These are phyloP conservation scores for Colletotrichum acutatum DNA, from an alignment of 2,329 filamentous ascomycete genomes.

Conservation along the genomic window DNA sequence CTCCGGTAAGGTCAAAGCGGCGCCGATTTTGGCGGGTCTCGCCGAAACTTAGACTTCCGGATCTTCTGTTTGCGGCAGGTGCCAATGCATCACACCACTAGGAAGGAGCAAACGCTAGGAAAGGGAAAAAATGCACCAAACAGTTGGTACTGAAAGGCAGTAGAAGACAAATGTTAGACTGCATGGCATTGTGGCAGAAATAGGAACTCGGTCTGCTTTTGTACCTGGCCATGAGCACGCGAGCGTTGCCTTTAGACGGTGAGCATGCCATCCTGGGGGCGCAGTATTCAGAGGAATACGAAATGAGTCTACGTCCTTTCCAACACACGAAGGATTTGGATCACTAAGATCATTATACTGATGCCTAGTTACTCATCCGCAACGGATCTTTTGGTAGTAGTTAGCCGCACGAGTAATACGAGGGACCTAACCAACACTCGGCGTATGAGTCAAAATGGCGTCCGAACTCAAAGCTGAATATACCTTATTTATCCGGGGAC, in stretches of 20 bases:
- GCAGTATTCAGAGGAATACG: neutral
- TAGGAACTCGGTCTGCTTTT: neutral
- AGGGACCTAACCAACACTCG: neutral
- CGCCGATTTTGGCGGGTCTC: neutral
- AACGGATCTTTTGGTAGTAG: neutral
- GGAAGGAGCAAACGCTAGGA: neutral
- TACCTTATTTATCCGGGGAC: neutral
- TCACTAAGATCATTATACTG: neutral
- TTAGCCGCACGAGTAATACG: neutral
- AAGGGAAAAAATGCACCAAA: neutral
- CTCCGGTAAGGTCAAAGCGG: neutral
- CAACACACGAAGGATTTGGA: too few species aligned
- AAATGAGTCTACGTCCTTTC: neutral
- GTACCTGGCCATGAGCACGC: neutral
- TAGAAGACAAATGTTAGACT: neutral
- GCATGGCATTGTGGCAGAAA: too few species aligned
- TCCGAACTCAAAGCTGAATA: neutral
- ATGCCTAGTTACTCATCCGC: neutral
- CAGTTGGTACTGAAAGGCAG: too few species aligned
- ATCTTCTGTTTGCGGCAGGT: neutral
- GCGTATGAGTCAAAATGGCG: neutral
- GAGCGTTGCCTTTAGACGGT: too few species aligned
- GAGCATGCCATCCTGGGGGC: too few species aligned
- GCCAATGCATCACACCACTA: too few species aligned
- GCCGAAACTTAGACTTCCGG: neutral